Evolutionary conservation across 371 early-diverging fungal genomes (phyloP), one percentile per base, ranked within the genome.

Genomic region (Rhizomucor miehei): DNA sequence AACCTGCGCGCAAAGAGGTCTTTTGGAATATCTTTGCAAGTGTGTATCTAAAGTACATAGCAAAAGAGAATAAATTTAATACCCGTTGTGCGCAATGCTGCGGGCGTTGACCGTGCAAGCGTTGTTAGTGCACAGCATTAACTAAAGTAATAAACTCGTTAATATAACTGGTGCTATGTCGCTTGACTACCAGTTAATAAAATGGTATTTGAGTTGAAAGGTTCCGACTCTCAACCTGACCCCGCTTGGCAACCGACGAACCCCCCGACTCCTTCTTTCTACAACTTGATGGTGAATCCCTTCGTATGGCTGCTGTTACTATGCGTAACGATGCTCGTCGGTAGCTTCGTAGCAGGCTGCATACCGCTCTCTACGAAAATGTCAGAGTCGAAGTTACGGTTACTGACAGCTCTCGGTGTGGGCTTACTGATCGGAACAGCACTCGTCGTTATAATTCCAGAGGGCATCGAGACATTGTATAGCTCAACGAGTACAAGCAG

Each of bases 371-470:
- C 87, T 6, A 83, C 94, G 39, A 77, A 82, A 43, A 82, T 95
- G 48, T 88, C 89, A 12, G 87, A 88, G 40, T 65, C 82, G 14
- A 81, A 84, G 35, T 71, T 95, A 47, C 74, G 75, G 29, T 62
- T 86, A 38, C 70, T 93, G 25, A 89, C 93, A n/a, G 87, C 91
- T n/a, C 83, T 94, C 66, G 91, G 95, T 24, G 88, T 89, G 11
- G 97, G 97, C 13, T 79, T 97, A 34, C 80, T 97, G 20, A 87
- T 95, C 41, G 94, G 95, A 8, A 92, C 95, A 0, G 89, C 93
- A 3, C 75, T 96, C 21, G 84, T 89, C 11, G 93, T 96, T 9
- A 93, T 96, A 49, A 70, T 96, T 40, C 97, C 97, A 2, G 97
- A 95, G 67, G 95, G 97, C 20, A 85, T 95, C 23, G 94, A 94